These are phyloP conservation scores for Litsea cubeba DNA, from an alignment of 164 flowering plant genomes.

Conservation along the genomic window DNA sequence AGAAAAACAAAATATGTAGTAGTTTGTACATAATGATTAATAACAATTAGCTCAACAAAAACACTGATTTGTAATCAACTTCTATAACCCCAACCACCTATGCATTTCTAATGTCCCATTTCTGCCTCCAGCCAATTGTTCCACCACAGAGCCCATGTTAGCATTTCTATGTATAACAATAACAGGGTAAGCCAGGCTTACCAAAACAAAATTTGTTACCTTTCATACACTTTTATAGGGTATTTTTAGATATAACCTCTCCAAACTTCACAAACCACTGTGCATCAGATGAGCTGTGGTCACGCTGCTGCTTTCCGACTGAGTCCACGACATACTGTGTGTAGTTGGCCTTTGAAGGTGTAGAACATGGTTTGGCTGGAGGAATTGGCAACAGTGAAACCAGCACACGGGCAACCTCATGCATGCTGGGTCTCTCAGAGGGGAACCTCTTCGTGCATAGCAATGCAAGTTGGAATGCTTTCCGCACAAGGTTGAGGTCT, in stretches of 20 bases:
- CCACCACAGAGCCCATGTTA: background rate
- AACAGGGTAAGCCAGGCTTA: background rate
- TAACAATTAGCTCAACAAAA: too few relatives aligned
- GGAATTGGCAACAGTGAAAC: constrained; percentile 60
- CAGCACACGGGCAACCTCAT: constrained; percentile 67
- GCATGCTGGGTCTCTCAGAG: constrained; percentile 85
- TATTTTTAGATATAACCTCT: constrained; percentile 69
- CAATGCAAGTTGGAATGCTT: constrained; percentile 82
- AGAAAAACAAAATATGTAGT: too few relatives aligned
- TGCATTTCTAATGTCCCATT: background rate
- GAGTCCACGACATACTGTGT: constrained; percentile 34
- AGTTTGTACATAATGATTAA: too few relatives aligned
- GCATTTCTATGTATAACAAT: background rate
- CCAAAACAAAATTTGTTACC: constrained; percentile 9
- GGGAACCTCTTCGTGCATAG: constrained; percentile 72
- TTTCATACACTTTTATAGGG: constrained; percentile 21
- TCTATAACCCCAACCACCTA: too few relatives aligned
- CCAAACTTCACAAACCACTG: constrained; percentile 74
- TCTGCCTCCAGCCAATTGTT: background rate
- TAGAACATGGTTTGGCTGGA: constrained; percentile 27
- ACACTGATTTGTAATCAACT: too few relatives aligned
- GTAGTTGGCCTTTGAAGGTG: constrained; percentile 43
- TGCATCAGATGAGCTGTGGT: constrained; percentile 58
- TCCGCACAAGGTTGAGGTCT: constrained; percentile 55
- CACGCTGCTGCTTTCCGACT: constrained; percentile 22